Evolutionary conservation across 805 yeast genomes (phyloP), one percentile per base, ranked within the genome.

Genomic region (Suhomyces emberorum): DNA sequence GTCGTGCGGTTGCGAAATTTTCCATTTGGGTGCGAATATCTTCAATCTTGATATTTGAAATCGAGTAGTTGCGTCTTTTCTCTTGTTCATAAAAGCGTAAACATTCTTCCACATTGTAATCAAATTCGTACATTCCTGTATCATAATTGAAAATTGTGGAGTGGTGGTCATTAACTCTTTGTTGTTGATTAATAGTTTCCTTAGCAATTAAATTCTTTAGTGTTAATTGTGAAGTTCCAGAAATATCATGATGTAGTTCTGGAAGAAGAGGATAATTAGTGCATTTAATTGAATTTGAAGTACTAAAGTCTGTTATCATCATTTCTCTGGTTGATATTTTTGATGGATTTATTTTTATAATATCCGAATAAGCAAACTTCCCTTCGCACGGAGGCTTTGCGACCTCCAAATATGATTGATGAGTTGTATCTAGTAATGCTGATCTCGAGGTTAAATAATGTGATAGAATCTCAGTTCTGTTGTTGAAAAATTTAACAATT

Each of bases 401-500:
- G 20, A 32, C 32, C 29, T 41, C 33, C 12, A 52, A 17, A 39
- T 51, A 54, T 12, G 36, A 27, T 5, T 15, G 14, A 7, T 25
- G 26, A 11, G 28, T 27, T 3, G 18, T 15, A 14, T 34, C 30
- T n/a, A 54, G 49, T 28, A 62, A 46, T 1, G 54, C 59, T 4
- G 58, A 46, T 7, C 32, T 34, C 1, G 42, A 41, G 7, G 55
- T 43, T 30, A 55, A 41, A 30, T 47, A 50, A 37, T 52, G 58
- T 31, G 58, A 55, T 7, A 64, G 44, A 11, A 49, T 34, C 38
- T 41, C 46, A 15, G 54, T 45, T 11, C 72, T 51, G 33, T 44
- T 40, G 37, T 65, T 65, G 40, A 62, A 63, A 39, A 59, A 67
- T 7, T 53, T 53, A 7, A 64, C 49, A 9, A 59, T 49, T 25